Evolutionary conservation across 164 flowering plant genomes (phyloP).

Genomic region (Brasenia schreberi): DNA sequence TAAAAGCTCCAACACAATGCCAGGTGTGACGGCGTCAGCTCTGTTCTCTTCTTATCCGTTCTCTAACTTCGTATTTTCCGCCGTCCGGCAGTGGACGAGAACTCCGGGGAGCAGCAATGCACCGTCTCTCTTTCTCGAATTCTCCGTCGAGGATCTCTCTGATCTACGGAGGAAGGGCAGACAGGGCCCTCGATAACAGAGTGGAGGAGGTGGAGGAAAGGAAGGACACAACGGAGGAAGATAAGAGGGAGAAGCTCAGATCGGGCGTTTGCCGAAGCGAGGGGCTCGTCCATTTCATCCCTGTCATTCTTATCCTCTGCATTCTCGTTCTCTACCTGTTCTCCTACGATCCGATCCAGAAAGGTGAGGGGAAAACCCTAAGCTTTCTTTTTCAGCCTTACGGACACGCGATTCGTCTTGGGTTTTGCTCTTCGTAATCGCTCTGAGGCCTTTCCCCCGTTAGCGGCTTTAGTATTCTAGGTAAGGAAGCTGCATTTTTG

Average conservation of each 20-base stretch:
- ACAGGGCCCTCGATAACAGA: neutral
- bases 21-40: neutral
- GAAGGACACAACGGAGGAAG: neutral
- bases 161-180: neutral
- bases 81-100: neutral
- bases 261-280: neutral
- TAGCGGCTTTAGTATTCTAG: no score
- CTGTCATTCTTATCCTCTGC: conserved; percentile 4
- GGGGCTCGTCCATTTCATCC: conserved; percentile 7
- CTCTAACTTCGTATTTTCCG: neutral
- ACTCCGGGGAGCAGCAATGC: conserved; percentile 2
- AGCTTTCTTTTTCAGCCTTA: neutral
- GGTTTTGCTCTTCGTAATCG: no score
- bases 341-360: conserved; percentile 9
- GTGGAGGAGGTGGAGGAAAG: conserved; percentile 1
- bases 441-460: no score
- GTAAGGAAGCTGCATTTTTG: no score
- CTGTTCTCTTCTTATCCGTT: neutral
- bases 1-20: neutral
- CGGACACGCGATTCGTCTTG: no score
- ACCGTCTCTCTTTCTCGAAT: conserved; percentile 10
- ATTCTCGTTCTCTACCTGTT: conserved; percentile 11
- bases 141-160: conserved; percentile 6
- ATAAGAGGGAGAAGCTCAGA: neutral
- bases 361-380: conserved; percentile 3